These are phyloP conservation scores for Smithsoniella earleae DNA, from an alignment of 163 green algal species.

Conservation along the genomic window DNA sequence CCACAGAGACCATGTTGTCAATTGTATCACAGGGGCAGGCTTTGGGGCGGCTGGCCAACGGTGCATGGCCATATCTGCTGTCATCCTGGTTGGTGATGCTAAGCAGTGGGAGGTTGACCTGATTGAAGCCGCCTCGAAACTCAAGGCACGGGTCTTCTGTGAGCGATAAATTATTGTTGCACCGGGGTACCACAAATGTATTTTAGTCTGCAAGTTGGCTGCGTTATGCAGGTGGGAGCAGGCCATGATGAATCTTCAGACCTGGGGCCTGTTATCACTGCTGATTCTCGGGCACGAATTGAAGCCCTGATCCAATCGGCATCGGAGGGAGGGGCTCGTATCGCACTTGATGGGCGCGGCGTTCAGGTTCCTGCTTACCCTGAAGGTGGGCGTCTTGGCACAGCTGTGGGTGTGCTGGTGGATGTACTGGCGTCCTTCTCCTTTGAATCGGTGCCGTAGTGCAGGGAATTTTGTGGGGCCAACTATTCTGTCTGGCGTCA, in stretches of 20 bases:
- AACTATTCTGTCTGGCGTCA: constrained; percentile 76
- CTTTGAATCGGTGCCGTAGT: not conserved
- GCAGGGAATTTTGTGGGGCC: constrained; percentile 87
- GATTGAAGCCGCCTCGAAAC: constrained; percentile 51
- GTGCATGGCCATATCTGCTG: constrained; percentile 91
- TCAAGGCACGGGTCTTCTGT: constrained; percentile 46
- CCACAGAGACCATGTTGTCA: constrained; percentile 60
- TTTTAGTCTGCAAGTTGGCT: not conserved
- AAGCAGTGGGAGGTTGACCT: constrained; percentile 46
- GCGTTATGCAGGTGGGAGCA: constrained; percentile 8
- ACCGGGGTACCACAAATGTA: not conserved
- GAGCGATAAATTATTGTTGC: not conserved
- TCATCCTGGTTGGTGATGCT: constrained; percentile 80
- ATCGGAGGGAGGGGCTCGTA: constrained; percentile 41
- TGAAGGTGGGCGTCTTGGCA: constrained; percentile 35
- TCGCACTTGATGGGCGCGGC: constrained; percentile 55
- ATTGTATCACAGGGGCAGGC: constrained; percentile 70
- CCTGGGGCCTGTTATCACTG: constrained; percentile 82
- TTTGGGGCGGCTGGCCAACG: constrained; percentile 94
- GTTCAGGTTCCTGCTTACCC: constrained; percentile 66
- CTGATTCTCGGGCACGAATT: constrained; percentile 48
- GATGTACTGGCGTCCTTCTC: not conserved
- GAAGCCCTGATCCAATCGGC: constrained; percentile 30
- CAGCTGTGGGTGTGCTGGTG: no score
- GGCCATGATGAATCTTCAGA: constrained; percentile 42